Base-by-base conservation (phyloP, 805 yeast genomes). In the Myxozyma lipomycoides region DNA sequence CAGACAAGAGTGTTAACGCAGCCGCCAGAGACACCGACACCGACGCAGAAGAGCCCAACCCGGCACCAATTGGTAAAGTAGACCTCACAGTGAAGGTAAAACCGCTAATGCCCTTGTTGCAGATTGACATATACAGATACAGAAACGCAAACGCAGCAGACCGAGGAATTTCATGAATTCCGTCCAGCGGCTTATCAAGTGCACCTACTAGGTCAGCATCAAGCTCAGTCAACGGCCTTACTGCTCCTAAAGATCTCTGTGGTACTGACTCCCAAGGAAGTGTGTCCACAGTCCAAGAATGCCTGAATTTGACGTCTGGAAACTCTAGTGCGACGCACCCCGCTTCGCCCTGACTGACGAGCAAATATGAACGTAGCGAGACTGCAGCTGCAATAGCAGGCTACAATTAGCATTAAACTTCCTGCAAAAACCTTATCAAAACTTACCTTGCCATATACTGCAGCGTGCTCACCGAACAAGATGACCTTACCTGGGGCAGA, bases 401-500 rank as follows among this genome's bases (percentile, higher is more conserved):
- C 71, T 82, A 44, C 32, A n/a, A n/a, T n/a, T n/a, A n/a, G n/a
- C 2, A 15, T n/a, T 38, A 18, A 12, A 15, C 23, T 15, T 15
- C n/a, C 38, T 15, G 28, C 23, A 17, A 38, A 15, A 17, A 38
- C 41, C 41, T 15, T 15, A 15, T 30, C 23, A 21, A 38, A 15
- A 38, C 55, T 35, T 62, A 74, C 78, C 64, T 81, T 86, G 41
- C 86, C 83, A 65, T 86, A 86, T 0, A 93, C 98, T 1, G 95
- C 98, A 5, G 97, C 86, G 64, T 93, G 98, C 65, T 93, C 98
- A 21, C 98, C 98, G 67, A 90, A 93, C 32, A 93, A 75, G 61
- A 93, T 93, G 40, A 89, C 95, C 64, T 93, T 93, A 3, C 98
- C 98, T 0, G 98, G 98, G 0, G 98, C 93, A 47, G 96, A 86